These are phyloP conservation scores for Fusarium brevicatenulatum DNA, from an alignment of 2,329 filamentous ascomycete genomes.

Conservation along the genomic window DNA sequence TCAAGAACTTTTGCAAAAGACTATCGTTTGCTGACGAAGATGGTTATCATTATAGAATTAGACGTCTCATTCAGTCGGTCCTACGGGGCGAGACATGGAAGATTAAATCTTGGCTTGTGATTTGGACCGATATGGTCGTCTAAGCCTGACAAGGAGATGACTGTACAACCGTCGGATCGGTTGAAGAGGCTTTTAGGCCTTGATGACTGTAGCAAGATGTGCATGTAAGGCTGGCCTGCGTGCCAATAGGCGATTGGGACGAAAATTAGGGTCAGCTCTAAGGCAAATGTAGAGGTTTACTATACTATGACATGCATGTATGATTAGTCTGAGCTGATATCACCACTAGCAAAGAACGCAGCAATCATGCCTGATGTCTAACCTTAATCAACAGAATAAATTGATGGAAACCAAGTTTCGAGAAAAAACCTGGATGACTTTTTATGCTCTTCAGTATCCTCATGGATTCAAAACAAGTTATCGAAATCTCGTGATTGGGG, in stretches of 20 bases:
- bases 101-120: not conserved
- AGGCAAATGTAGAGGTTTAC: not conserved
- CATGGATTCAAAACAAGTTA: not conserved
- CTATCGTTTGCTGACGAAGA: not conserved
- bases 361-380: not conserved
- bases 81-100: not conserved
- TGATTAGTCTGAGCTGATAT: not conserved
- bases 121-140: not conserved
- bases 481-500: not conserved
- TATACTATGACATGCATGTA: not conserved
- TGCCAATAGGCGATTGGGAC: not conserved
- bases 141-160: not conserved
- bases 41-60: too few relatives aligned
- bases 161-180: not conserved
- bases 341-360: not conserved
- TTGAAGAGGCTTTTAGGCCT: not conserved
- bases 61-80: too few relatives aligned
- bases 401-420: accelerated
- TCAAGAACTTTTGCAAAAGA: not conserved
- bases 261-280: not conserved
- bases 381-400: not conserved
- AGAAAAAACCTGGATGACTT: accelerated
- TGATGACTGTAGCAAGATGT: not conserved
- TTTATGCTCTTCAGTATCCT: not conserved
- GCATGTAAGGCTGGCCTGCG: not conserved